A percentile compares a stretch with the other conserved stretches of the same genome.
Evolutionary conservation across 2,329 filamentous ascomycete species (phyloP).

Genomic region (Aspergillus jensenii): DNA sequence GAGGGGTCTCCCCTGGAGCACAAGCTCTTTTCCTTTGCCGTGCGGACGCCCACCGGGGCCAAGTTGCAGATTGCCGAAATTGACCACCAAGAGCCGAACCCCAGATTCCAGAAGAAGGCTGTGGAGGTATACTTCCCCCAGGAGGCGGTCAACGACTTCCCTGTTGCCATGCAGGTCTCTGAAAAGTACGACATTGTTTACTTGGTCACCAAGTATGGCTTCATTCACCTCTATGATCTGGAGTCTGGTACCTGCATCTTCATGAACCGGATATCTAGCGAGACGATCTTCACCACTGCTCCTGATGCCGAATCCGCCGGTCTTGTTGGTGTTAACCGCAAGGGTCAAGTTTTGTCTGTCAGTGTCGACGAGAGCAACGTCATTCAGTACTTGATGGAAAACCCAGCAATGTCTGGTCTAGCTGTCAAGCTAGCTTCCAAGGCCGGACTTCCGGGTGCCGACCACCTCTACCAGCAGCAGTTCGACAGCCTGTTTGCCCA

Average conservation of each 20-base stretch:
- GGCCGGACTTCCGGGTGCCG: constrained; percentile 89
- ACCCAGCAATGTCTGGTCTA: constrained; percentile 88
- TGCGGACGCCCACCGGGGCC: constrained; percentile 81
- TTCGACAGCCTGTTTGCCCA: constrained; percentile 83
- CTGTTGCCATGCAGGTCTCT: constrained; percentile 95
- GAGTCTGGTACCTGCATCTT: constrained; percentile 95
- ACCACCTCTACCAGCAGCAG: constrained; percentile 87
- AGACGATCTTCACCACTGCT: constrained; percentile 96
- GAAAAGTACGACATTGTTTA: constrained; percentile 96
- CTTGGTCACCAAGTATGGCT: constrained; percentile 97
- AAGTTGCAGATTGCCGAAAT: constrained; percentile 98
- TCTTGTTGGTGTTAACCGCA: constrained; percentile 92
- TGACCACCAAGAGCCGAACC: constrained; percentile 86
- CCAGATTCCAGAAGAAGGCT: constrained; percentile 88
- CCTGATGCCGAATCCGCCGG: constrained; percentile 80
- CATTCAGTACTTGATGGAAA: constrained; percentile 93
- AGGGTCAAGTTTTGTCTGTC: constrained; percentile 93
- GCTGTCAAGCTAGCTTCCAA: constrained; percentile 95
- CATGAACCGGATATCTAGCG: constrained; percentile 99
- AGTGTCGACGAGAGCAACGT: constrained; percentile 88
- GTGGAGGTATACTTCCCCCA: constrained; percentile 97
- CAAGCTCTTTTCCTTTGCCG: constrained; percentile 95
- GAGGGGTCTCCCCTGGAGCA: constrained; percentile 89
- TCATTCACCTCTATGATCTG: constrained; percentile 97
- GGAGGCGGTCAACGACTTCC: constrained; percentile 95